Percentiles rank a stretch among this genome's conserved stretches.
Evolutionary conservation across 805 yeast genomes (phyloP).

Genomic region (Metschnikowia noctiluminum): DNA sequence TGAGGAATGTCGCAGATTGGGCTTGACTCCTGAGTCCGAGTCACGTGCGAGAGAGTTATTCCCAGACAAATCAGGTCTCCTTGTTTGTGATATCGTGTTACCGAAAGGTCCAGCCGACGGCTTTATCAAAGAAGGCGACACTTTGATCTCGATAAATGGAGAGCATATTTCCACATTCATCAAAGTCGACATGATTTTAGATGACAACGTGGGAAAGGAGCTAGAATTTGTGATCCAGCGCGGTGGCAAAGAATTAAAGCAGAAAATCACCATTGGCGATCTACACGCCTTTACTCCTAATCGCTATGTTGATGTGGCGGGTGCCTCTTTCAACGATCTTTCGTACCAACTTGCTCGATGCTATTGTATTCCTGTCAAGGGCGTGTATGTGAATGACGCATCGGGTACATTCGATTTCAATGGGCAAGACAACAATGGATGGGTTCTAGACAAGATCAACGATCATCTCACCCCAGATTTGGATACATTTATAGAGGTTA

Average conservation of each 20-base stretch:
- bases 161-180: constrained; percentile 64
- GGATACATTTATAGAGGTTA: constrained; percentile 72
- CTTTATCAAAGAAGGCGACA: constrained; percentile 79
- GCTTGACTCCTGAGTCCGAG: constrained; percentile 74
- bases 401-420: constrained; percentile 71
- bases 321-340: constrained; percentile 81
- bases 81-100: constrained; percentile 77
- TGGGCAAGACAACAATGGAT: constrained; percentile 61
- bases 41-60: constrained; percentile 60
- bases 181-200: constrained; percentile 79
- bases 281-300: constrained; percentile 81
- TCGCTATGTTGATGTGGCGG: constrained; percentile 76
- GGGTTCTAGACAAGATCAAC: constrained; percentile 78
- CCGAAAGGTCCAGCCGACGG: constrained; percentile 85
- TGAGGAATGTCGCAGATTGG: constrained; percentile 87
- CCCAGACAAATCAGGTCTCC: constrained; percentile 73
- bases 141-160: constrained; percentile 70
- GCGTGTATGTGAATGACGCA: constrained; percentile 77
- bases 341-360: constrained; percentile 87
- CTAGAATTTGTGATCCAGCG: constrained; percentile 48
- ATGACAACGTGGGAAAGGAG: constrained; percentile 58
- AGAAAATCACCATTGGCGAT: constrained; percentile 61
- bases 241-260: constrained; percentile 58
- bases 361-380: constrained; percentile 78
- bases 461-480: constrained; percentile 71